These are phyloP conservation scores for Hawksworthiomyces lignivorus DNA, from an alignment of 2,329 filamentous ascomycete genomes.

Conservation along the genomic window DNA sequence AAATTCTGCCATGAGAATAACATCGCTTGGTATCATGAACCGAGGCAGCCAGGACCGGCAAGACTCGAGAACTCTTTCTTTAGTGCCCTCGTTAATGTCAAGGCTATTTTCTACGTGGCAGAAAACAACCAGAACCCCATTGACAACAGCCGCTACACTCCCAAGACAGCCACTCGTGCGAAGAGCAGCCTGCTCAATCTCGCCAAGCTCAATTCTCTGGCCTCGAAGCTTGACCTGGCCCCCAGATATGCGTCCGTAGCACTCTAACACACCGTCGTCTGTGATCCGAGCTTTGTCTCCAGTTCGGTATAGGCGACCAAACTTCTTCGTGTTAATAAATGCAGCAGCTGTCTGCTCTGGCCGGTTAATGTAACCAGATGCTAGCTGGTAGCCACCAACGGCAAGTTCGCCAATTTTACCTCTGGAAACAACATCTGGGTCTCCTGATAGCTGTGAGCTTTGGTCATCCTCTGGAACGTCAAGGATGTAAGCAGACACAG, in stretches of 20 bases:
- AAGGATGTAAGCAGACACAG: constrained; percentile 70
- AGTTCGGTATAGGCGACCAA: constrained; percentile 71
- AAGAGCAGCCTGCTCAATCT: constrained; percentile 64
- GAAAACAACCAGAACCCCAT: constrained; percentile 66
- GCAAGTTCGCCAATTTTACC: constrained; percentile 73
- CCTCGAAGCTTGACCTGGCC: constrained; percentile 84
- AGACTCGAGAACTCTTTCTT: constrained; percentile 41
- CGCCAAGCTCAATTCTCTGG: constrained; percentile 73
- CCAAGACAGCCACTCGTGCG: constrained; percentile 54
- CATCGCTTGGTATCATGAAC: constrained; percentile 75
- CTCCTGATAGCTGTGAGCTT: neutral
- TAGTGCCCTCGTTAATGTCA: constrained; percentile 21
- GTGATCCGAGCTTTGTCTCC: constrained; percentile 73
- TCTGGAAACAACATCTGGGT: constrained; percentile 42
- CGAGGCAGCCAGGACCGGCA: constrained; percentile 71
- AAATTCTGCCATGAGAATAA: constrained; percentile 56
- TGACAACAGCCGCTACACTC: constrained; percentile 59
- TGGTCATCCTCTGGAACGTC: constrained; percentile 30
- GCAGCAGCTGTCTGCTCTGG: constrained; percentile 63
- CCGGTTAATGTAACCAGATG: constrained; percentile 74
- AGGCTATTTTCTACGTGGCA: constrained; percentile 38
- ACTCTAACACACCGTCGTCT: constrained; percentile 66
- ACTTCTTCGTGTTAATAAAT: constrained; percentile 56
- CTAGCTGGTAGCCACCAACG: constrained; percentile 72
- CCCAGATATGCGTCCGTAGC: constrained; percentile 67